These are phyloP conservation scores for Debaryomyces sp. DNA, from an alignment of 1,139 yeast genomes.

Conservation along the genomic window DNA sequence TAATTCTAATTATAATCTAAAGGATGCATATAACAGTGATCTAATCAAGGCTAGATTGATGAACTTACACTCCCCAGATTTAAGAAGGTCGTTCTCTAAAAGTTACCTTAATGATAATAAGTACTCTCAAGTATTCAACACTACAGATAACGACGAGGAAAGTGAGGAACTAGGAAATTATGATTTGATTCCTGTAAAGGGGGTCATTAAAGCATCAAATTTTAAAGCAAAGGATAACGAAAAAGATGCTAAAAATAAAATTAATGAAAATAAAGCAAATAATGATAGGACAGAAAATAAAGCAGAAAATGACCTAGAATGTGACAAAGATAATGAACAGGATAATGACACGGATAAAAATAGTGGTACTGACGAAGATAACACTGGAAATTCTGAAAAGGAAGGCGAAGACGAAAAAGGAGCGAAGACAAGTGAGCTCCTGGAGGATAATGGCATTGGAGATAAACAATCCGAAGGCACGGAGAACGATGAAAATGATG, in stretches of 20 bases:
- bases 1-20: slow-evolving; percentile 22
- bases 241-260: background rate
- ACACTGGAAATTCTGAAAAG: background rate
- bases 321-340: slow-evolving; percentile 2
- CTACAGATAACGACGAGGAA: slow-evolving; percentile 8
- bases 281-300: background rate
- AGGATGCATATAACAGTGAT: slow-evolving; percentile 16
- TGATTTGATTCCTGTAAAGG: background rate
- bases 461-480: background rate
- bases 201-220: background rate
- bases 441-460: background rate
- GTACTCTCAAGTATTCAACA: slow-evolving; percentile 1
- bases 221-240: slow-evolving; percentile 1
- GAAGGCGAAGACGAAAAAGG: background rate
- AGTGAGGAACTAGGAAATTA: background rate
- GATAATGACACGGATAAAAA: background rate
- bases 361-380: slow-evolving; percentile 1
- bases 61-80: slow-evolving; percentile 20
- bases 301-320: background rate
- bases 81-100: slow-evolving; percentile 16
- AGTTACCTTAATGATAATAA: slow-evolving; percentile 8
- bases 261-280: background rate
- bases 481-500: slow-evolving; percentile 8
- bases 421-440: slow-evolving; percentile 1
- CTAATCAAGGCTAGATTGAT: slow-evolving; percentile 10